phyloP scores from a whole-genome alignment of 2,329 filamentous ascomycete species.

The Pseudogymnoascus sp. region DNA sequence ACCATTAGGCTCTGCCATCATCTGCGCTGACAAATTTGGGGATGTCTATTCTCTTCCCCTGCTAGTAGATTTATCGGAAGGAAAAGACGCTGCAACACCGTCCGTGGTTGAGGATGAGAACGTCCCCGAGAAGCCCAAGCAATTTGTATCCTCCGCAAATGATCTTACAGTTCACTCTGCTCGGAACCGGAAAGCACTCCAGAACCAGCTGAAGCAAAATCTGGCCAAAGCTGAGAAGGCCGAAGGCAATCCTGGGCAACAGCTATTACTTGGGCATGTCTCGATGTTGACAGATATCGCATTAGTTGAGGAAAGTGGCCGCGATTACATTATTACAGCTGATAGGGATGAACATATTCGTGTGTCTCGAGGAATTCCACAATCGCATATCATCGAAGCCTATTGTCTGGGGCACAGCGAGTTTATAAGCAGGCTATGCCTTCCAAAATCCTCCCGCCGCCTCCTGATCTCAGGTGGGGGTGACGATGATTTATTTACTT shows the following conservation, averaged over 20 bases:
- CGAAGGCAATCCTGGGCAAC: constrained; percentile 58
- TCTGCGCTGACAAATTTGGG: constrained; percentile 91
- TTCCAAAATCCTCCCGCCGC: constrained; percentile 49
- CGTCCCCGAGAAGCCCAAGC: constrained; percentile 17
- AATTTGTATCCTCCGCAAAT: constrained; percentile 47
- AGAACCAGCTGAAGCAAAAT: constrained; percentile 48
- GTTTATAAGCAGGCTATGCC: constrained; percentile 71
- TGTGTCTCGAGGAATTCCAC: constrained; percentile 71
- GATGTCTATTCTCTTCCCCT: constrained; percentile 89
- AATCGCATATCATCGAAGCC: constrained; percentile 79
- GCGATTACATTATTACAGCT: constrained; percentile 57
- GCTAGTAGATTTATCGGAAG: constrained; percentile 31
- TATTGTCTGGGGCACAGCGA: constrained; percentile 85
- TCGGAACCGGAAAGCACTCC: constrained; percentile 53
- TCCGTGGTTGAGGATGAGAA: not conserved
- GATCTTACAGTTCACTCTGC: constrained; percentile 56
- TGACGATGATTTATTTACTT: constrained; percentile 69
- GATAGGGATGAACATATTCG: constrained; percentile 81
- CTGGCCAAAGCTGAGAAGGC: constrained; percentile 26
- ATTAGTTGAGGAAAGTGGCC: constrained; percentile 45
- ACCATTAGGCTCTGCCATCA: constrained; percentile 61
- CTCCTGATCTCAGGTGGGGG: constrained; percentile 80
- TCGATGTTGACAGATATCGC: constrained; percentile 81
- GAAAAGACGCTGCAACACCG: constrained; percentile 14
- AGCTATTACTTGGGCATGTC: constrained; percentile 82